A percentile compares a stretch with the other conserved stretches of the same genome.
phyloP scores from a whole-genome alignment of 805 yeast genomes.

The Jamesozyma piceae region DNA sequence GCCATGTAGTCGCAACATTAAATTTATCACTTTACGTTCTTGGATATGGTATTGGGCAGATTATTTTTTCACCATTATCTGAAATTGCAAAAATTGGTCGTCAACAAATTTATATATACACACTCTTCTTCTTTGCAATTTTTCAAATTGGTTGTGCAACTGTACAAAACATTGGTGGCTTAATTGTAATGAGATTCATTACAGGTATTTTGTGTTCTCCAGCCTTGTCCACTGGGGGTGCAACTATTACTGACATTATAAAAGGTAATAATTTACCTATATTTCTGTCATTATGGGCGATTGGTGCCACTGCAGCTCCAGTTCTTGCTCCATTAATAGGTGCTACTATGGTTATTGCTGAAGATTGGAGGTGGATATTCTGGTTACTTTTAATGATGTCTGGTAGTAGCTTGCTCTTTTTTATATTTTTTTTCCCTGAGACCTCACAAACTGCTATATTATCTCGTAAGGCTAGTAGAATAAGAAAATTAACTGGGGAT shows the following conservation, averaged over 20 bases:
- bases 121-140: constrained; percentile 39
- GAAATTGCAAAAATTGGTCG: constrained; percentile 48
- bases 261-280: constrained; percentile 35
- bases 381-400: constrained; percentile 38
- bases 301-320: constrained; percentile 47
- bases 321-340: constrained; percentile 43
- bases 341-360: constrained; percentile 27
- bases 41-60: constrained; percentile 54
- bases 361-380: constrained; percentile 46
- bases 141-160: constrained; percentile 51
- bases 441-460: constrained; percentile 40
- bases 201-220: constrained; percentile 50
- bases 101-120: constrained; percentile 38
- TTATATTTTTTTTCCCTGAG: constrained; percentile 40
- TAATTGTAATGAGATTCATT: constrained; percentile 42
- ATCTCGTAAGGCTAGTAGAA: constrained; percentile 36
- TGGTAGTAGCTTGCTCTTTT: constrained; percentile 25
- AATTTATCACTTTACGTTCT: constrained; percentile 47
- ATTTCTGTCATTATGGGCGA: constrained; percentile 43
- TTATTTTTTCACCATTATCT: constrained; percentile 48
- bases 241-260: constrained; percentile 43
- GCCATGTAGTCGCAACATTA: constrained; percentile 37
- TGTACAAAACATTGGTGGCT: constrained; percentile 39
- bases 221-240: constrained; percentile 50
- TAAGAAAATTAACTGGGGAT: constrained; percentile 43